Conservation (phyloP, 768 basidiomycete species). For the Mycena chlorophos region DNA sequence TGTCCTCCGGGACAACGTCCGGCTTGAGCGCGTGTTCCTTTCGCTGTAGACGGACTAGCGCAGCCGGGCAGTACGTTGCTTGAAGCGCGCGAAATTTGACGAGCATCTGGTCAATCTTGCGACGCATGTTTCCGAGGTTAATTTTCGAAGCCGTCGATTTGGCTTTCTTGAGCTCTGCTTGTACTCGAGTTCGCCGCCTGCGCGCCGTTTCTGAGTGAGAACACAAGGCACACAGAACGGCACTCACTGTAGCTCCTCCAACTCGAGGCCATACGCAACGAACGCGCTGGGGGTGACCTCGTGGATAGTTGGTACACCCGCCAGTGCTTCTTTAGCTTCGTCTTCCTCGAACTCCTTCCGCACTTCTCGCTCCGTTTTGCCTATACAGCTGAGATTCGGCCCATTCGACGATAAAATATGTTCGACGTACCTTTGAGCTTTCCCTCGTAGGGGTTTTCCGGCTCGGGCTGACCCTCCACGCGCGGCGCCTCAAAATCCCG, state of each 20-base stretch:
- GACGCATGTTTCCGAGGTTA: background rate
- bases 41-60: background rate
- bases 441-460: background rate
- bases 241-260: background rate
- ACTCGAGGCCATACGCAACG: background rate
- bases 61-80: background rate
- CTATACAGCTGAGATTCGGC: background rate
- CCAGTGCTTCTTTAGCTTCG: background rate
- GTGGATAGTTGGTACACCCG: background rate
- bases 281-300: background rate
- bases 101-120: background rate
- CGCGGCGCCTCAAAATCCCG: constrained; percentile 7
- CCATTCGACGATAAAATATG: background rate
- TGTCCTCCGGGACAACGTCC: background rate
- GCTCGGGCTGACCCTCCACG: background rate
- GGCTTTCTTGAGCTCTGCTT: background rate
- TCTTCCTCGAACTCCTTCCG: background rate
- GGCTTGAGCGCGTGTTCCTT: background rate
- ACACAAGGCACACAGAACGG: background rate
- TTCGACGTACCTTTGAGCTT: background rate
- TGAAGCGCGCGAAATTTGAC: background rate
- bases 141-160: background rate
- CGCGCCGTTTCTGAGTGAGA: background rate
- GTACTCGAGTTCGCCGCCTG: background rate
- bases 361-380: background rate